phyloP scores from a whole-genome alignment of 2,329 filamentous ascomycete species.

The Phialophora tarda region DNA sequence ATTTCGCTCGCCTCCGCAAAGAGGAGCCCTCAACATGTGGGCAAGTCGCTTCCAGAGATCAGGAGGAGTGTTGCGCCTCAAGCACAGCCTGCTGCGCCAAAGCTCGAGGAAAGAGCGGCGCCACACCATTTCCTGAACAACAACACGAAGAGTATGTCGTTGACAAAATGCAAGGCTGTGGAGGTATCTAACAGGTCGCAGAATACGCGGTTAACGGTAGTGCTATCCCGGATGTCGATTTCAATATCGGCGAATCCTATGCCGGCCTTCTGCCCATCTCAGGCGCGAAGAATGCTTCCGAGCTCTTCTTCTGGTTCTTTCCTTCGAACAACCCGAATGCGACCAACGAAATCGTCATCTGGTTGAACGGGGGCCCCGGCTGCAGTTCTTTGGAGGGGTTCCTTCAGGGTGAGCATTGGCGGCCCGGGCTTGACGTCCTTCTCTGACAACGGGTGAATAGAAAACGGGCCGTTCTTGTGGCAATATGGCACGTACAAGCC shows the following conservation, averaged over 20 bases:
- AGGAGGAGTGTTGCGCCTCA: conserved; percentile 25
- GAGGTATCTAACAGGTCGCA: conserved; percentile 40
- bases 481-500: conserved; percentile 42
- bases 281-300: conserved; percentile 47
- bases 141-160: conserved; percentile 31
- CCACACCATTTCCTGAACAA: conserved; percentile 33
- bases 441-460: conserved; percentile 21
- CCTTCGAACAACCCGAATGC: conserved; percentile 53
- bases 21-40: conserved; percentile 37
- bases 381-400: conserved; percentile 78
- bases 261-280: conserved; percentile 62
- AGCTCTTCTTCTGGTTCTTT: conserved; percentile 59
- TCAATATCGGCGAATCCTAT: conserved; percentile 59
- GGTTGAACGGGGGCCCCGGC: conserved; percentile 89
- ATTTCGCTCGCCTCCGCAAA: conserved; percentile 29
- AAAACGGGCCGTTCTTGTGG: conserved; percentile 47
- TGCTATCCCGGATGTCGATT: conserved; percentile 70
- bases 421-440: background rate
- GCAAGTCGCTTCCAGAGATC: conserved; percentile 34
- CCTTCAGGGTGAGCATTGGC: conserved; percentile 59
- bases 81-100: conserved; percentile 13
- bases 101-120: conserved; percentile 27
- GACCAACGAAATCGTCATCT: conserved; percentile 49
- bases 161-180: no score
- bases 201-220: conserved; percentile 69